Conservation (phyloP, 441 rosid species). For the Populus tomentosa region DNA sequence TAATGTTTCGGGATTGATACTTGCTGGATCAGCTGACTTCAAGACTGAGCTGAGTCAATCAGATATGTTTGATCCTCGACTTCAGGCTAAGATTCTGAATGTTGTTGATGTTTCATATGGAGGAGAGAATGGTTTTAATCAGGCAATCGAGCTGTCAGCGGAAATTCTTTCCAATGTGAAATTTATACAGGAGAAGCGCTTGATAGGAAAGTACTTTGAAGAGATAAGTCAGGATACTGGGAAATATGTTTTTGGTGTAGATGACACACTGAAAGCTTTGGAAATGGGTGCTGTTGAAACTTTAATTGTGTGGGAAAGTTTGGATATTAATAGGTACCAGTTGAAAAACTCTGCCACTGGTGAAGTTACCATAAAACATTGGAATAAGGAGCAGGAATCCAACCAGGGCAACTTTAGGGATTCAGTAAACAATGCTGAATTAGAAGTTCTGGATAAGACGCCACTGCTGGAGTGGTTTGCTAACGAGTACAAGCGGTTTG, state of each 20-base stretch:
- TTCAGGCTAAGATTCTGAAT: constrained; percentile 78
- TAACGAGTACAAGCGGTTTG: constrained; percentile 67
- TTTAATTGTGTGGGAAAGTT: constrained; percentile 83
- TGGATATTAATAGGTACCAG: constrained; percentile 56
- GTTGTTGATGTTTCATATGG: constrained; percentile 91
- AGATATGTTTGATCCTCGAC: constrained; percentile 86
- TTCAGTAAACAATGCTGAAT: constrained; percentile 38
- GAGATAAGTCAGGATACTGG: constrained; percentile 94
- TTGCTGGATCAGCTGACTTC: constrained; percentile 94
- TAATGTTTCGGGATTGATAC: constrained; percentile 78
- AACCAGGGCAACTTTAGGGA: constrained; percentile 59
- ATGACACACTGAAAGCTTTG: constrained; percentile 72
- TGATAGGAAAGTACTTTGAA: constrained; percentile 93
- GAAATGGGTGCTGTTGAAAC: constrained; percentile 91
- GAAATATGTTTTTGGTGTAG: constrained; percentile 79
- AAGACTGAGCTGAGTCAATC: constrained; percentile 93
- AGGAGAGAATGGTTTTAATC: constrained; percentile 89
- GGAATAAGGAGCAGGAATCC: constrained; percentile 67
- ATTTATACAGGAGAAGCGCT: constrained; percentile 83
- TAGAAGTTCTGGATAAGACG: constrained; percentile 62
- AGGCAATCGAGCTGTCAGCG: constrained; percentile 81
- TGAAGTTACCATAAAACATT: constrained; percentile 56
- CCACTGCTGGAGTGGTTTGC: constrained; percentile 90
- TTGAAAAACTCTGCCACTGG: constrained; percentile 53
- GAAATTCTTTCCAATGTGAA: constrained; percentile 79